Conservation (phyloP, 2,329 filamentous ascomycete genomes). For the Beauveria caledonica region DNA sequence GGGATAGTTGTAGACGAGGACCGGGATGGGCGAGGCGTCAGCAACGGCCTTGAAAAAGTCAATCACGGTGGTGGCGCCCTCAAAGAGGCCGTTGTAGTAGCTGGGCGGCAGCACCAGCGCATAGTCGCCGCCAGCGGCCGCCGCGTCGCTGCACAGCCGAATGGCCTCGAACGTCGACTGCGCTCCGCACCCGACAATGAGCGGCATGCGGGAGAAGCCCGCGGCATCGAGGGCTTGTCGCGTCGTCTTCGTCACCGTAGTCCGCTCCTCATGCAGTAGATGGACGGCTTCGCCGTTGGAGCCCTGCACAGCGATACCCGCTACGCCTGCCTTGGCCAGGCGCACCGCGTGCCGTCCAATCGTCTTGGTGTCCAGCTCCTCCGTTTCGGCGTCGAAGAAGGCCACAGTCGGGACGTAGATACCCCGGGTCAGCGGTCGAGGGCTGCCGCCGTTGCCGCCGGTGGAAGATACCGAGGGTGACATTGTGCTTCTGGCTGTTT, state of each 20-base stretch:
- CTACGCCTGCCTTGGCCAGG: conserved; percentile 65
- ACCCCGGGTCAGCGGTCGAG: conserved; percentile 38
- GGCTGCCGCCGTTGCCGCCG: conserved; percentile 16
- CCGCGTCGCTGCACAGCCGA: conserved; percentile 60
- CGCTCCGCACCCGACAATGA: conserved; percentile 69
- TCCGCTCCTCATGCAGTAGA: conserved; percentile 61
- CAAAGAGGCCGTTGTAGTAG: conserved; percentile 65
- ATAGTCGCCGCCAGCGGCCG: conserved; percentile 62
- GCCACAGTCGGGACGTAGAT: conserved; percentile 68
- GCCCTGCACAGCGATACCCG: conserved; percentile 68
- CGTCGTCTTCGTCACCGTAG: conserved; percentile 59
- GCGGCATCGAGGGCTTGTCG: conserved; percentile 58
- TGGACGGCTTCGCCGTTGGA: conserved; percentile 81
- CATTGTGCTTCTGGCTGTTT: conserved; percentile 1
- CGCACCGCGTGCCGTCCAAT: conserved; percentile 55
- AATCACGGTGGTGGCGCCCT: conserved; percentile 43
- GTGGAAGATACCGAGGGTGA: conserved; percentile 10
- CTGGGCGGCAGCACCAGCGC: conserved; percentile 68
- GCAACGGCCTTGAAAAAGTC: conserved; percentile 61
- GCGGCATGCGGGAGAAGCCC: conserved; percentile 56
- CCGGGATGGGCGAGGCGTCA: conserved; percentile 50
- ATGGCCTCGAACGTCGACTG: conserved; percentile 69
- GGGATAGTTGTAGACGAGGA: conserved; percentile 64
- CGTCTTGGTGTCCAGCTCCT: conserved; percentile 57
- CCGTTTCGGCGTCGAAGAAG: conserved; percentile 58